Percentiles rank a stretch among this genome's conserved stretches.
phyloP scores from a whole-genome alignment of 2,329 filamentous ascomycete genomes.

The Colletotrichum tropicicola region DNA sequence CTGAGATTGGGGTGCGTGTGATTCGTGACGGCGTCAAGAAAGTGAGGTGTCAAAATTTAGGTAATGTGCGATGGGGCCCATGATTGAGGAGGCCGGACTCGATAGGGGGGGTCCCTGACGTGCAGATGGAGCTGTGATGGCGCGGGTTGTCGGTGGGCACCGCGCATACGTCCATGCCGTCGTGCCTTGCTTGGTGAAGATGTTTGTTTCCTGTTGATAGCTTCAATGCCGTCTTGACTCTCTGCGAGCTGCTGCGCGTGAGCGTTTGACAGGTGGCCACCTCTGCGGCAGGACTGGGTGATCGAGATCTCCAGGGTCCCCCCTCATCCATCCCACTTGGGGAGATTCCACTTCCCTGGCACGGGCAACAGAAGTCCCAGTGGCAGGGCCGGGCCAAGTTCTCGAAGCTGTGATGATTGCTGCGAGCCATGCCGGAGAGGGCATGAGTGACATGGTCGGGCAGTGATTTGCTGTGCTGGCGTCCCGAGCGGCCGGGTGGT shows the following conservation, averaged over 20 bases:
- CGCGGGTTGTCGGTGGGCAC: not conserved
- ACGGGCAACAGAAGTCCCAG: no score
- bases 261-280: slow-evolving; percentile 1
- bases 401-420: not conserved
- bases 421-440: not conserved
- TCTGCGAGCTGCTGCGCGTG: not conserved
- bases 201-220: not conserved
- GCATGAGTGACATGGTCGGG: not conserved
- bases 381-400: slow-evolving; percentile 3
- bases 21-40: slow-evolving; percentile 7
- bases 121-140: slow-evolving; percentile 5
- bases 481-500: not conserved
- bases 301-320: slow-evolving; percentile 28
- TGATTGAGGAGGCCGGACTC: not conserved
- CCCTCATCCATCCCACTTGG: not conserved
- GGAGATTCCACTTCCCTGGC: slow-evolving; percentile 9
- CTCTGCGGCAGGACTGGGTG: not conserved
- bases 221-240: not conserved
- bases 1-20: not conserved
- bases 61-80: slow-evolving; percentile 4
- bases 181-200: slow-evolving; percentile 2
- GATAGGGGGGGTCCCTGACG: not conserved
- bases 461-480: not conserved
- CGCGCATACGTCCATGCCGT: not conserved
- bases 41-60: slow-evolving; percentile 7